Evolutionary conservation across 1,139 yeast species (phyloP).

Genomic region (Saccharomyces hybrid): DNA sequence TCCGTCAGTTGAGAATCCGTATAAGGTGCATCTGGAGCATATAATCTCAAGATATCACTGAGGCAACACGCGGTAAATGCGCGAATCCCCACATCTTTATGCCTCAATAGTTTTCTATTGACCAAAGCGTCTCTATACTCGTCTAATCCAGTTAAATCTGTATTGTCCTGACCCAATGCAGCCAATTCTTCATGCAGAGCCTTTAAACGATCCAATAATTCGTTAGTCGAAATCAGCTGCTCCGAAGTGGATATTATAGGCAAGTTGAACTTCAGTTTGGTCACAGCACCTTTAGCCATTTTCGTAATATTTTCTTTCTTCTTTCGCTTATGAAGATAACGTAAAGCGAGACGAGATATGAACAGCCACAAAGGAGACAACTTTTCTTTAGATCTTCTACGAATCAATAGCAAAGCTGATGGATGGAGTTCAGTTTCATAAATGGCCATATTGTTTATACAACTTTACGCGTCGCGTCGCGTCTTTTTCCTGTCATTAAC

Average conservation of each 20-base stretch:
- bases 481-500: too few species aligned
- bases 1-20: conserved; percentile 54
- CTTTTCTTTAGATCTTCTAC: too few species aligned
- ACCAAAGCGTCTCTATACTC: conserved; percentile 46
- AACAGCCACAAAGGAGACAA: too few species aligned
- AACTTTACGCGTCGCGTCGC: too few species aligned
- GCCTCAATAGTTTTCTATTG: conserved; percentile 50
- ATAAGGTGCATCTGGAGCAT: conserved; percentile 91
- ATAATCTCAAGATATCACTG: conserved; percentile 66
- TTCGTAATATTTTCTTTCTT: too few species aligned
- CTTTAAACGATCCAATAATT: conserved; percentile 40
- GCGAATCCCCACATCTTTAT: conserved; percentile 63
- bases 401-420: too few species aligned
- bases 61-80: conserved; percentile 68
- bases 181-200: conserved; percentile 55
- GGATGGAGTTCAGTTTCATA: too few species aligned
- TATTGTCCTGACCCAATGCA: conserved; percentile 52
- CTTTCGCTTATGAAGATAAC: too few species aligned
- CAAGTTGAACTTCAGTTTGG: conserved; percentile 38
- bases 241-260: conserved; percentile 48
- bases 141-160: conserved; percentile 41
- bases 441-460: too few species aligned
- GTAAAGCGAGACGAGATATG: too few species aligned
- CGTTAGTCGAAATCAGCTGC: conserved; percentile 52
- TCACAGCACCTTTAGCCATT: not conserved